phyloP scores from a whole-genome alignment of 257 asterid genomes.

The Forsythia viridissima region DNA sequence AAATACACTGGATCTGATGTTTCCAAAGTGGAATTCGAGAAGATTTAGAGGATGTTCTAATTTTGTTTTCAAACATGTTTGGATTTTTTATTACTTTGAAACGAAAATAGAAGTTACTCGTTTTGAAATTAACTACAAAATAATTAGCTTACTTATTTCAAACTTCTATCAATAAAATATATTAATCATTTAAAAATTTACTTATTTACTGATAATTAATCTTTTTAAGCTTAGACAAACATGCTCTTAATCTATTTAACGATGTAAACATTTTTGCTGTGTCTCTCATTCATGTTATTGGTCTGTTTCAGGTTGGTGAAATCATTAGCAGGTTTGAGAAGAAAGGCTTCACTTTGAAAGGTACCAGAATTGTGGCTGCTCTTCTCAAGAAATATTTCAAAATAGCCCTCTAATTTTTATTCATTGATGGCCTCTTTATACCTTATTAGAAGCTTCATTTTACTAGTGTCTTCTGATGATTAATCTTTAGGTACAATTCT shows the following conservation, averaged over 20 bases:
- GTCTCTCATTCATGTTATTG: background rate
- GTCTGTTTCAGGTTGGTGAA: constrained; percentile 46
- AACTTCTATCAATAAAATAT: background rate
- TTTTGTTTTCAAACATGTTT: background rate
- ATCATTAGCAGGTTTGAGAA: constrained; percentile 54
- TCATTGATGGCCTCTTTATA: background rate
- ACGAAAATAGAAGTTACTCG: background rate
- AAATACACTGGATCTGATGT: background rate
- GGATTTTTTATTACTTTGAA: background rate
- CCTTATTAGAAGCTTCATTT: background rate
- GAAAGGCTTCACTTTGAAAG: constrained; percentile 55
- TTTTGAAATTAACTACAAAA: background rate
- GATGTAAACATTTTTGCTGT: background rate
- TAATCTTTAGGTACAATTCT: background rate
- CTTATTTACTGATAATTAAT: background rate
- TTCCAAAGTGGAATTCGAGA: background rate
- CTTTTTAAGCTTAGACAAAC: background rate
- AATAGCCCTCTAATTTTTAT: background rate
- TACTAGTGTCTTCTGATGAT: background rate
- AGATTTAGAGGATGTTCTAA: background rate
- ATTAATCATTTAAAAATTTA: too few relatives aligned
- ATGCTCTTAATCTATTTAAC: background rate
- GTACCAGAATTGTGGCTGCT: constrained; percentile 14
- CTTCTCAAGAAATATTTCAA: background rate
- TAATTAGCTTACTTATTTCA: background rate